Evolutionary conservation across 495 filamentous ascomycete genomes (phyloP), one percentile per base, ranked within the genome.

Genomic region (Sordaria brevicollis): DNA sequence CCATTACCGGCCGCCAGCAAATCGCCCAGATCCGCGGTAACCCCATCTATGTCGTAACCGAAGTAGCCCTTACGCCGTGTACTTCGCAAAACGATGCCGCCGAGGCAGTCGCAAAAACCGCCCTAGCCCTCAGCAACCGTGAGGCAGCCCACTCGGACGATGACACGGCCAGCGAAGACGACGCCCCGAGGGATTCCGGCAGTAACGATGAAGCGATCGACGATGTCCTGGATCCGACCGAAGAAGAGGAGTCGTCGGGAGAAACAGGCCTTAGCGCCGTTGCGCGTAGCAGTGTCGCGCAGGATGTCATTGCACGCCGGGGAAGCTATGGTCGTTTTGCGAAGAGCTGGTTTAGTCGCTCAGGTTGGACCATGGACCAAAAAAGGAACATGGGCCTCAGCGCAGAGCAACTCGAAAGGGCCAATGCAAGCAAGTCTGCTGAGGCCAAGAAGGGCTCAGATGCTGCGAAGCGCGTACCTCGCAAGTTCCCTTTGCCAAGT

Each of bases 241-340:
- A 62, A 6, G 70, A 67, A 5, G 54, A 69, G 35, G 72, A 72
- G 8, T 67, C 11, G 80, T 80, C 65, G 73, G 80, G 11, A 79
- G 86, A 67, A 78, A 77, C 69, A 77, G 83, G 25, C 72, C 75
- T 35, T 78, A 84, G 13, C 38, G 70, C 10, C 68, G 75, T 29
- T 72, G 69, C 54, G 35, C 83, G 81, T 43, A 82, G 82, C 33
- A 88, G 86, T 68, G 87, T 95, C 69, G 92, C 89, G 0, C 86
- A 96, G 81, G 92, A 97, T 79, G 93, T 97, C 2, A 91, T 96
- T 67, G 85, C 83, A 6, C 89, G 86, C 70, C 90, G 86, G 69
- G 91, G 93, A 1, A 87, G 86, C 41, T 97, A 97, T 79, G 94
- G 94, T 2, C 83, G 91, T 29, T 97, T 97, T 77, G 92, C 94